Evolutionary conservation across 1,284 basidiomycete genomes (phyloP), one percentile per base, ranked within the genome.

Genomic region (Rhodotorula sp.): DNA sequence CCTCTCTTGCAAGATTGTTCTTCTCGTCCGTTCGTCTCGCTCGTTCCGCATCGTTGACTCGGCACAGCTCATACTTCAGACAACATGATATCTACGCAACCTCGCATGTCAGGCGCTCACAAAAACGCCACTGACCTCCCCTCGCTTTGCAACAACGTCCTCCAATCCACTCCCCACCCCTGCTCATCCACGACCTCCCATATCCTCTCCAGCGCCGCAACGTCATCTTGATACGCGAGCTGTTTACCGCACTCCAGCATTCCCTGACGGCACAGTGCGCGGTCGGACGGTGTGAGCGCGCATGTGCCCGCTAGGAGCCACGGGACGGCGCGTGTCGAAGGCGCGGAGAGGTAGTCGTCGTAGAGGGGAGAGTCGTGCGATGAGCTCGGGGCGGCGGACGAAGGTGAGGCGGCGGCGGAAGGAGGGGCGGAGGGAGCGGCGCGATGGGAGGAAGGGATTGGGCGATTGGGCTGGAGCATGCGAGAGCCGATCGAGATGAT

Each of bases 251-350:
- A 73, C 8, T 34, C 57, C 19, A 53, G 51, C 51, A 74, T 36
- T 3, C 66, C 69, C 32, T 69, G 56, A 13, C 57, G 57, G 36
- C 71, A 74, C 39, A 66, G 32, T 0, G 60, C 66, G 29, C 73
- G 65, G 27, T 74, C 73, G 0, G 24, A 27, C 1, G 63, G 51
- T 4, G 46, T 29, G 24, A 56, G 27, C 6, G 73, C 57, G 47
- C 70, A 67, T 8, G 70, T 72, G 20, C 71, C 71, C 20, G 71
- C 73, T 49, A 74, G 64, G 64, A 70, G 70, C 66, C 68, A 74
- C 3, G 70, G 73, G 4, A 70, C 63, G 49, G 62, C 73, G 49
- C 68, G 64, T 20, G 39, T 53, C 39, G 66, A 59, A n/a, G 63
- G 62, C 19, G 64, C 52, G 24, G 58, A 63, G 55, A 66, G 54